phyloP scores from a whole-genome alignment of 2,329 filamentous ascomycete genomes.

The Sclerotinia spermophila region DNA sequence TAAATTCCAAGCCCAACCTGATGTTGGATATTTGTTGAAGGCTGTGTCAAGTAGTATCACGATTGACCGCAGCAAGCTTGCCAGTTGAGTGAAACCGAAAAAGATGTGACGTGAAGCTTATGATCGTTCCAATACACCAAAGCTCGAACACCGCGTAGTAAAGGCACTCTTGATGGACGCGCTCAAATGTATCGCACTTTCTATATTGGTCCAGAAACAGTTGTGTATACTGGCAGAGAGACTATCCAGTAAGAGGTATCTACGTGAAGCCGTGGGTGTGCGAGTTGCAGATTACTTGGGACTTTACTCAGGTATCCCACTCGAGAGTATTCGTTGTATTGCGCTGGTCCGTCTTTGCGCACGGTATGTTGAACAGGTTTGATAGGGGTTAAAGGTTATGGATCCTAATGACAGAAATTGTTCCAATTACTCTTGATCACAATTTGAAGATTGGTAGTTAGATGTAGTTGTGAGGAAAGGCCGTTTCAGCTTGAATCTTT shows the following conservation, averaged over 20 bases:
- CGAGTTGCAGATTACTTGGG: background rate
- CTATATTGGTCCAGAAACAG: slow-evolving; percentile 1
- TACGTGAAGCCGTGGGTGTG: slow-evolving; percentile 5
- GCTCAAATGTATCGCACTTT: background rate
- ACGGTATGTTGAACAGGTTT: slow-evolving; percentile 9
- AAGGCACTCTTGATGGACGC: background rate
- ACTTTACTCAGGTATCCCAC: background rate
- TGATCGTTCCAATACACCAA: background rate
- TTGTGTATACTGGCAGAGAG: background rate
- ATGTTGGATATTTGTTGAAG: background rate
- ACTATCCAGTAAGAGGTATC: slow-evolving; percentile 11
- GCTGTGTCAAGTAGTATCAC: background rate
- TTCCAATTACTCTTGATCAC: background rate
- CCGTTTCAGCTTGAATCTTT: background rate
- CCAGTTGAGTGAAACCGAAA: background rate
- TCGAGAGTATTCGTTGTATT: slow-evolving; percentile 14
- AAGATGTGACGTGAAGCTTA: background rate
- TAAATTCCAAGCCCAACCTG: background rate
- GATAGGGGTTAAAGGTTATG: slow-evolving; percentile 6
- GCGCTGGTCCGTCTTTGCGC: slow-evolving; percentile 12
- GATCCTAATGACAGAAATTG: background rate
- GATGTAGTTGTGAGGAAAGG: background rate
- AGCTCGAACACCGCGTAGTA: background rate
- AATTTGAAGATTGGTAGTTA: background rate
- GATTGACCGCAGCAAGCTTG: background rate